Percentiles rank a stretch among this genome's conserved stretches.
Conservation (phyloP, 495 filamentous ascomycete species). For the Pyronema domesticum region DNA sequence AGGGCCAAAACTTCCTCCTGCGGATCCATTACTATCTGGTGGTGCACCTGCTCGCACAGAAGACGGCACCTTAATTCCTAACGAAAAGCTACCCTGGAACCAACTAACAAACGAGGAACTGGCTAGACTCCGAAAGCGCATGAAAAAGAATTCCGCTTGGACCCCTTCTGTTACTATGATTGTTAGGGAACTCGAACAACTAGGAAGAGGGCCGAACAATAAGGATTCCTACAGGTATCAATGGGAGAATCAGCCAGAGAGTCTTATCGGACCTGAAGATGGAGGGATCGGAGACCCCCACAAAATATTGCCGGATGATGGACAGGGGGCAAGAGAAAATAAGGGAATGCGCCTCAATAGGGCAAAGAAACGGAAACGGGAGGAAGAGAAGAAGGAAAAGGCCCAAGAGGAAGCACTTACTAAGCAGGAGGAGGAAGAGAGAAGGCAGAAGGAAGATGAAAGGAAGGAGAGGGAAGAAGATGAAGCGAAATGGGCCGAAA, state of each 20-base stretch:
- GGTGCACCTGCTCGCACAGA: conserved; percentile 16
- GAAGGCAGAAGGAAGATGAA: not conserved
- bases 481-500: not conserved
- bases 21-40: conserved; percentile 18
- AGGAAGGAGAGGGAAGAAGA: conserved; percentile 11
- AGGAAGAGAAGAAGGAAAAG: conserved; percentile 31
- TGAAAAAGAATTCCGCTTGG: conserved; percentile 99
- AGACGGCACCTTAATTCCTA: conserved; percentile 36
- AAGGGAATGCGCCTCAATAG: conserved; percentile 24
- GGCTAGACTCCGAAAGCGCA: conserved; percentile 74
- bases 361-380: conserved; percentile 40
- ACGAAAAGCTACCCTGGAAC: conserved; percentile 69
- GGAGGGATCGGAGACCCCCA: conserved; percentile 24
- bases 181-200: conserved; percentile 57
- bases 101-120: conserved; percentile 83
- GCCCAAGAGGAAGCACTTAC: conserved; percentile 4
- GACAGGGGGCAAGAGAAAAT: conserved; percentile 19
- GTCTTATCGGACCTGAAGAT: conserved; percentile 20
- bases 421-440: conserved; percentile 5
- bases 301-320: conserved; percentile 21
- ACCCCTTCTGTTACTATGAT: conserved; percentile 94
- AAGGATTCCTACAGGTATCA: conserved; percentile 21
- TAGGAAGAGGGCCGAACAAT: conserved; percentile 46
- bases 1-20: conserved; percentile 15
- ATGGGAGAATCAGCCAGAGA: conserved; percentile 14